These are phyloP conservation scores for Phaeotremella fagi DNA, from an alignment of 768 basidiomycete species.

Conservation along the genomic window DNA sequence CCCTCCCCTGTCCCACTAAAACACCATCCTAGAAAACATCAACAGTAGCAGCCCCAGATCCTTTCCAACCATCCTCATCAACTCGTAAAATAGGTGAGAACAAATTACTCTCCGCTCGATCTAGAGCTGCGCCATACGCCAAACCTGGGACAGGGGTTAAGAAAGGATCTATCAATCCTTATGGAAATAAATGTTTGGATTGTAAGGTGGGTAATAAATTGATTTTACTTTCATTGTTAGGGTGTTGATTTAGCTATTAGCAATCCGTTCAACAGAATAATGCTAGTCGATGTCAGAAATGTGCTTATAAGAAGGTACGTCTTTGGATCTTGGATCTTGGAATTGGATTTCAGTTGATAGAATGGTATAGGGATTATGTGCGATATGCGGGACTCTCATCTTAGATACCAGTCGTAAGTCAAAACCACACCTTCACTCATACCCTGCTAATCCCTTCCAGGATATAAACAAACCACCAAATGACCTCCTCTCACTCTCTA, in stretches of 20 bases:
- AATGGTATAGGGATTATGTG: constrained; percentile 39
- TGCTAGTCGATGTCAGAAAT: constrained; percentile 46
- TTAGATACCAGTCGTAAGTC: constrained; percentile 42
- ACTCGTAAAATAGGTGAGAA: constrained; percentile 49
- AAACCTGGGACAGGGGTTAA: constrained; percentile 13
- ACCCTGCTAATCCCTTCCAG: no score
- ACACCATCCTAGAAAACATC: constrained; percentile 32
- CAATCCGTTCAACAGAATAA: constrained; percentile 38
- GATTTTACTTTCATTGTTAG: not conserved
- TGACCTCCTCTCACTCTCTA: no score
- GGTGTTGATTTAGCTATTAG: constrained; percentile 7
- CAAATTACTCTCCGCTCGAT: constrained; percentile 43
- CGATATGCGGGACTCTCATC: constrained; percentile 47
- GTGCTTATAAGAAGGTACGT: constrained; percentile 47
- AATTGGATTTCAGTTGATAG: not conserved
- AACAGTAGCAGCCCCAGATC: constrained; percentile 47
- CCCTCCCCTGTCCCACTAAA: not conserved
- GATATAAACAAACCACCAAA: no score
- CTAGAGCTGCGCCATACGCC: constrained; percentile 36
- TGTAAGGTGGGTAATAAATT: constrained; percentile 38
- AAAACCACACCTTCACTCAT: no score
- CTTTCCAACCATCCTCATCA: constrained; percentile 41
- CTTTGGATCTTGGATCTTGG: not conserved
- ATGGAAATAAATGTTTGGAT: constrained; percentile 47
- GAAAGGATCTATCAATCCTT: constrained; percentile 28